Evolutionary conservation across 2,329 filamentous ascomycete genomes (phyloP), one percentile per base, ranked within the genome.

Genomic region (Apiospora kogelbergensis): DNA sequence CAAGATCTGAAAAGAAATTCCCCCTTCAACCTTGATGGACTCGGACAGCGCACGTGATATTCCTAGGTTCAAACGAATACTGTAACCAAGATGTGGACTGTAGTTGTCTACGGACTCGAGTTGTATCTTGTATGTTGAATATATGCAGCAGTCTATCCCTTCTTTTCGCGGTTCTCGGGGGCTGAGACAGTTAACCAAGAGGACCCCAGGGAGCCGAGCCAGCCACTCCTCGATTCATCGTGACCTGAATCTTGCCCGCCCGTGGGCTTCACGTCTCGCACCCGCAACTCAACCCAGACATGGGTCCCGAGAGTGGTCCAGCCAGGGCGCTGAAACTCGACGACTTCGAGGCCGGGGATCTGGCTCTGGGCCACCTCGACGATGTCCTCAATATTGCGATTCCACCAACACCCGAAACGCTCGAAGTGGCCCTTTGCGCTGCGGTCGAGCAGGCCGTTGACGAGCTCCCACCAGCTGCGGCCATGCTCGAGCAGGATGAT

Each of bases 371-470:
- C 88, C 70, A 84, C 81, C 67, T 82, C 79, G 10, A 90, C 83
- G 40, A 90, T 81, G 42, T 74, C 79, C 73, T 86, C 84, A 70
- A 91, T 85, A 74, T 91, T 89, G 67, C 89, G 81, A 78, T 91
- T 91, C 88, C 88, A 91, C 89, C 89, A 91, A 79, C 89, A 91
- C 2, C 89, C 89, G 74, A 88, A 91, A 73, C 85, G 84, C 26
- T 81, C 80, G 69, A 89, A 90, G 74, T 91, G 89, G 26, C 80
- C 78, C 20, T 79, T 78, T 0, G 89, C 89, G 68, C 84, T 83
- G 71, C 79, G 81, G 78, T 91, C 89, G 41, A 91, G 78, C 22
- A 87, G 73, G 11, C 80, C 78, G 75, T 91, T 90, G 42, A 91
- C 79, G 67, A 87, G 80, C 6, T 82, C 81, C 77, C 82, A 89